Evolutionary conservation across 179 eudicot genomes (phyloP).

Genomic region (Vitellaria paradoxa): DNA sequence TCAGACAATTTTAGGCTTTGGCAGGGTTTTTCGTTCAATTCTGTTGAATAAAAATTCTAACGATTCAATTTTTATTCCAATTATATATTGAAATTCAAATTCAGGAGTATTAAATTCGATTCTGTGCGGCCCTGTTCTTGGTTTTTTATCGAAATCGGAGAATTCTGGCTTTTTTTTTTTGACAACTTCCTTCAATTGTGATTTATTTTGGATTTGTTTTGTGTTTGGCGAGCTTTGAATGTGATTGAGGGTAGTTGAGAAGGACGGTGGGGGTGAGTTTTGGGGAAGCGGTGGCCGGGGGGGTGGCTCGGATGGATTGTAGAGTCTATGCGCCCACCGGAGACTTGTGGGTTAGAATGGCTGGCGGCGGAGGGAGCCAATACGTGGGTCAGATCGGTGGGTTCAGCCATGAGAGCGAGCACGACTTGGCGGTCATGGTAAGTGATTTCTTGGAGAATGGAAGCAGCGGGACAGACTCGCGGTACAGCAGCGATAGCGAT

Average conservation of each 20-base stretch:
- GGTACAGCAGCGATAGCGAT: slow-evolving; percentile 79
- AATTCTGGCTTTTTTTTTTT: background rate
- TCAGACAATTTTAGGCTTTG: background rate
- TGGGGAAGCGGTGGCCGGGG: background rate
- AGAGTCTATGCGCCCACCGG: slow-evolving; percentile 36
- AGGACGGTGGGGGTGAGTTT: background rate
- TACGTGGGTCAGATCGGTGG: slow-evolving; percentile 24
- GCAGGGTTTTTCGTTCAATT: background rate
- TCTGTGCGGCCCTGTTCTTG: background rate
- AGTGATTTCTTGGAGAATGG: slow-evolving; percentile 84
- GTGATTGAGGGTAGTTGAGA: background rate
- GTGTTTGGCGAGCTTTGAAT: background rate
- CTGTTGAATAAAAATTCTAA: background rate
- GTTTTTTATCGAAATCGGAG: background rate
- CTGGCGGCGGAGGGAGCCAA: slow-evolving; percentile 24
- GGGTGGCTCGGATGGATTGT: slow-evolving; percentile 46
- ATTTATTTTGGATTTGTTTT: background rate
- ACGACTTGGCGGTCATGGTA: slow-evolving; percentile 80
- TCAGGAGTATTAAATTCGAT: background rate
- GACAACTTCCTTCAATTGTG: background rate
- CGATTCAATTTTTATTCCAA: background rate
- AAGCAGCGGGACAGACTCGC: slow-evolving; percentile 53
- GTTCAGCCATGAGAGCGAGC: slow-evolving; percentile 80
- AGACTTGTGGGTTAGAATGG: slow-evolving; percentile 35
- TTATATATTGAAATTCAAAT: background rate